A percentile compares a stretch with the other conserved stretches of the same genome.
Conservation (phyloP, 768 basidiomycete species). For the Fistulinella prunicolor region DNA sequence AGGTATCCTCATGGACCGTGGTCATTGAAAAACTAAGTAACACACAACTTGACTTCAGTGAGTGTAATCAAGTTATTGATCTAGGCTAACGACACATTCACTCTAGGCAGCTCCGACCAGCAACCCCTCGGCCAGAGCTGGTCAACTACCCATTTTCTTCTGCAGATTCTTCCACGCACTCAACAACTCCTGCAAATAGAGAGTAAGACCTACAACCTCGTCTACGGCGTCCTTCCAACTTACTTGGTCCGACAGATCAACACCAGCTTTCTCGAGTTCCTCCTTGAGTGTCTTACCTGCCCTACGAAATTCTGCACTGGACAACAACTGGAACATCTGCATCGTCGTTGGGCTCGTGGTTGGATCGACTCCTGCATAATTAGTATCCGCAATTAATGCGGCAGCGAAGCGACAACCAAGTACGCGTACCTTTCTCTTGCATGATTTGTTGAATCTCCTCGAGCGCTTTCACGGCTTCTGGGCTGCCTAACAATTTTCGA, state of each 20-base stretch:
- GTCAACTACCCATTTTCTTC: constrained; percentile 24
- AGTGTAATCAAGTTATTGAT: too few species aligned
- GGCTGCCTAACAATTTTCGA: constrained; percentile 47
- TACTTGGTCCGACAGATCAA: constrained; percentile 58
- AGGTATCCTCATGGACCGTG: too few species aligned
- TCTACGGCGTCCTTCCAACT: constrained; percentile 9
- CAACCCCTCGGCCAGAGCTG: neutral
- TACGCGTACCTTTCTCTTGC: constrained; percentile 45
- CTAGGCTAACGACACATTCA: too few species aligned
- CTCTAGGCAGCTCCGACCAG: too few species aligned
- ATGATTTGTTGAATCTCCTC: constrained; percentile 43
- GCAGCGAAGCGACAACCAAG: neutral
- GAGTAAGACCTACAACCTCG: neutral
- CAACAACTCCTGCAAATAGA: constrained; percentile 43
- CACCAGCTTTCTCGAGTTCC: constrained; percentile 55
- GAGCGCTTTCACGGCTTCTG: constrained; percentile 50
- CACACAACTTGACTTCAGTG: too few species aligned
- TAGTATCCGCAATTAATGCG: neutral
- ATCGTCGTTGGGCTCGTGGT: constrained; percentile 45
- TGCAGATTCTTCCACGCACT: constrained; percentile 36
- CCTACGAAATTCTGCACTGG: constrained; percentile 50
- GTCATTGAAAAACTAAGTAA: too few species aligned
- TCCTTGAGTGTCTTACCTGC: constrained; percentile 44
- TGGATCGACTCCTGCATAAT: constrained; percentile 45
- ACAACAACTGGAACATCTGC: constrained; percentile 53